phyloP scores from a whole-genome alignment of 768 basidiomycete species.

The Russula virescens region DNA sequence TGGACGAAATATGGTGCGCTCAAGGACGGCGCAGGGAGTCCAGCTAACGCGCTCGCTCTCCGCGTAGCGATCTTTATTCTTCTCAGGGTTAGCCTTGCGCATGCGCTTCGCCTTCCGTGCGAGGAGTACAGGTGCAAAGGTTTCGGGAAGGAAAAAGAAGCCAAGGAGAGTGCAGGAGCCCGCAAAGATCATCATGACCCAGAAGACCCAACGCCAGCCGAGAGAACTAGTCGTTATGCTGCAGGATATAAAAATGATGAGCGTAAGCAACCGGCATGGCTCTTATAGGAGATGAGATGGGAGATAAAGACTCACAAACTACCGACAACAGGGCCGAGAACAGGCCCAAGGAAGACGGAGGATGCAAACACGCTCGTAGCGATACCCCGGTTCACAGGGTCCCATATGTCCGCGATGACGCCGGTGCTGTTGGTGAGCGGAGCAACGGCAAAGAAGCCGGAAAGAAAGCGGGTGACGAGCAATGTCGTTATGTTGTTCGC shows the following conservation, averaged over 20 bases:
- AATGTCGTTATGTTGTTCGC: constrained; percentile 23
- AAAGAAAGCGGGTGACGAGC: constrained; percentile 27
- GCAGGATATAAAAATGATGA: neutral
- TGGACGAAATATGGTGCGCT: constrained; percentile 54
- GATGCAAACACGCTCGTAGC: constrained; percentile 25
- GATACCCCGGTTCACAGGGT: constrained; percentile 25
- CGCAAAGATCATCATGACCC: constrained; percentile 64
- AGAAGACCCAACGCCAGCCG: constrained; percentile 65
- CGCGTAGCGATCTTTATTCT: constrained; percentile 42
- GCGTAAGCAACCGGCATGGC: neutral
- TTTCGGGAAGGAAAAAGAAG: constrained; percentile 53
- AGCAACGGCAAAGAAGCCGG: constrained; percentile 25
- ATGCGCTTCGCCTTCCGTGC: constrained; percentile 29
- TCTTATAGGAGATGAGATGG: neutral
- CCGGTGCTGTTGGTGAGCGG: constrained; percentile 26
- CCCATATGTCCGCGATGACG: constrained; percentile 29
- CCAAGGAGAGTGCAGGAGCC: constrained; percentile 43
- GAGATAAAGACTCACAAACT: constrained; percentile 20
- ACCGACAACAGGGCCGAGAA: constrained; percentile 27
- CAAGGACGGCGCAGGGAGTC: constrained; percentile 44
- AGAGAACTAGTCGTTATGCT: constrained; percentile 12
- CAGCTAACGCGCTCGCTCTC: constrained; percentile 57
- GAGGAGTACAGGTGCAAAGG: constrained; percentile 51
- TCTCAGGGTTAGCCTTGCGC: constrained; percentile 44
- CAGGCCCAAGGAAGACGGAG: constrained; percentile 26